Evolutionary conservation across 2,329 filamentous ascomycete species (phyloP), one percentile per base, ranked within the genome.

Genomic region (Cercospora citrullina): DNA sequence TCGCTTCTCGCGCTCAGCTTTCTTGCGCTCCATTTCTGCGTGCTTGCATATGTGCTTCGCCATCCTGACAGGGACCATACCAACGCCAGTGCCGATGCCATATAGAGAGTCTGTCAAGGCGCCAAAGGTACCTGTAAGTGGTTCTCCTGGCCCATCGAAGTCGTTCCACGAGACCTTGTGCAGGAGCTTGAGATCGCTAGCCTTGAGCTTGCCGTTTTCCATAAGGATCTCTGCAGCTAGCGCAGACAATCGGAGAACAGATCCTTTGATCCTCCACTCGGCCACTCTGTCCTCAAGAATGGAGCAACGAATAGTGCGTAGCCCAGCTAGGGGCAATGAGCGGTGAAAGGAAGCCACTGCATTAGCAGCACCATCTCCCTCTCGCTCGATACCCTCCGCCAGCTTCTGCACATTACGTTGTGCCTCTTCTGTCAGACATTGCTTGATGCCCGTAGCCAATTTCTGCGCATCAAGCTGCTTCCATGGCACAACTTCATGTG

Each of bases 121-220:
- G 10, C 87, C 86, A 36, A 87, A 86, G 4, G 86, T 80, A 3
- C 90, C 90, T 0, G 89, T 91, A 12, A 93, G 81, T 0, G 90
- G 90, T 75, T 92, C 90, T 0, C 90, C 90, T 0, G 90, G 90
- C 0, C 91, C 91, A 71, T 91, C 89, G 73, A 92, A 92, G 73
- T 92, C 90, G 72, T 91, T 91, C 89, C 90, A 93, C 72, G 85
- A 87, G 21, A 70, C 67, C 73, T 91, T 89, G 8, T 90, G 83
- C 8, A 91, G 74, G 0, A 92, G 81, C 12, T 86, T 84, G 58
- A 93, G 78, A 67, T 87, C 86, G 65, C 85, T 86, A 86, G 89
- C 91, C 26, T 84, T 83, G 23, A 91, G 75, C 69, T 86, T 84
- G n/a, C 87, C 87, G 69, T 83, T 84, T 36, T 86, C 83, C 3